phyloP scores from a whole-genome alignment of 352 stramenopile species.

The Phytophthora pisi region DNA sequence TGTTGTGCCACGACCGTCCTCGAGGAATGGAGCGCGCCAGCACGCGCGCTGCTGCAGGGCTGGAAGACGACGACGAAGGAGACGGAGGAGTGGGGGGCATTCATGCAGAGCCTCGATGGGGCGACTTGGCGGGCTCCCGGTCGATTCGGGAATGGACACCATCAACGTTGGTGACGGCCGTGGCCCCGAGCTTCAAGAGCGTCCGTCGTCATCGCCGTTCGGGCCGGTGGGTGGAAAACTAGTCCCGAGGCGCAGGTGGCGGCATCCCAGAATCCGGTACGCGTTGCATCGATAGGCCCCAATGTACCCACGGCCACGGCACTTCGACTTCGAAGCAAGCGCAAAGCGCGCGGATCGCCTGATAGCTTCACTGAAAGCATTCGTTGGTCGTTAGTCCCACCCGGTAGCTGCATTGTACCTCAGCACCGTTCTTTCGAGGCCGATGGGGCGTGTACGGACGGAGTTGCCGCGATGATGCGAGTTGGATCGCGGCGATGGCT shows the following conservation, averaged over 20 bases:
- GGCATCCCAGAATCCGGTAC: slow-evolving; percentile 8
- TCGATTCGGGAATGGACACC: slow-evolving; percentile 24
- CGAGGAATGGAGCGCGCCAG: slow-evolving; percentile 9
- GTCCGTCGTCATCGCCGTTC: slow-evolving; percentile 8
- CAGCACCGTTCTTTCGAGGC: background rate
- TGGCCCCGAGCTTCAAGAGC: slow-evolving; percentile 8
- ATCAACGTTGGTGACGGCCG: background rate
- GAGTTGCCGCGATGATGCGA: background rate
- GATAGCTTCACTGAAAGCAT: background rate
- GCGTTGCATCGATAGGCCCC: slow-evolving; percentile 6
- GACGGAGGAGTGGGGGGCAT: slow-evolving; percentile 19
- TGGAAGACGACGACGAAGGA: background rate
- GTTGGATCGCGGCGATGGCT: background rate
- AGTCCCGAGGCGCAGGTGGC: background rate
- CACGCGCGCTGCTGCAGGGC: slow-evolving; percentile 8
- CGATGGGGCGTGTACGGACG: background rate
- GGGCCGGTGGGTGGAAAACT: slow-evolving; percentile 20
- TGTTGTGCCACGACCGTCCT: slow-evolving; percentile 35
- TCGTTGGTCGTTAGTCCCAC: background rate
- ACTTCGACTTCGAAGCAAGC: background rate
- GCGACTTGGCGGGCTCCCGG: slow-evolving; percentile 8
- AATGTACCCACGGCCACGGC: slow-evolving; percentile 6
- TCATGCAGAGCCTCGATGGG: slow-evolving; percentile 20
- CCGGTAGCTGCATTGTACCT: background rate
- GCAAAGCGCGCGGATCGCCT: background rate